A percentile compares a stretch with the other conserved stretches of the same genome.
These are phyloP conservation scores for Pseudoperonospora humuli DNA, from an alignment of 352 stramenopile genomes.

Conservation along the genomic window DNA sequence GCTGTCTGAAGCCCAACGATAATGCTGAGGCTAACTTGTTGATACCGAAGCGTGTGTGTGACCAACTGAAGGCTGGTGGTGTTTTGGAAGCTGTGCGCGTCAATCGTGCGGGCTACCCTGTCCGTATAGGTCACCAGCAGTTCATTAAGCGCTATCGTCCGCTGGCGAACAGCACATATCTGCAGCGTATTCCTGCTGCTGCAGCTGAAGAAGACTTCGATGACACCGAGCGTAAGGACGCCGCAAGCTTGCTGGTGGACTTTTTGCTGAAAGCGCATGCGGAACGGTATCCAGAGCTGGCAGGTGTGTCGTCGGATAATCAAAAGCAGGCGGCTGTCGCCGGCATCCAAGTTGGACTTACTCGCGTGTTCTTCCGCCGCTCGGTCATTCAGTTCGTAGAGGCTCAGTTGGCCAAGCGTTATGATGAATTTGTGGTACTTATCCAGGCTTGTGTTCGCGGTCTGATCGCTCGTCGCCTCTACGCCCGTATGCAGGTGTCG, in stretches of 20 bases:
- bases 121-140: slow-evolving; percentile 91
- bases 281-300: slow-evolving; percentile 51
- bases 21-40: slow-evolving; percentile 80
- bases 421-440: slow-evolving; percentile 80
- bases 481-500: slow-evolving; percentile 38
- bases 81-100: slow-evolving; percentile 99
- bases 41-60: slow-evolving; percentile 88
- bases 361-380: slow-evolving; percentile 78
- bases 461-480: slow-evolving; percentile 41
- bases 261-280: slow-evolving; percentile 68
- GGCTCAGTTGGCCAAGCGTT: slow-evolving; percentile 76
- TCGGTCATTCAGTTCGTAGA: slow-evolving; percentile 82
- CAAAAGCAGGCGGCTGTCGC: slow-evolving; percentile 39
- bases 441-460: slow-evolving; percentile 70
- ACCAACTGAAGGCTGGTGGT: slow-evolving; percentile 96
- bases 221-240: slow-evolving; percentile 40
- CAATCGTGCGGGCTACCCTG: slow-evolving; percentile 95
- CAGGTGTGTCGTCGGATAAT: slow-evolving; percentile 25
- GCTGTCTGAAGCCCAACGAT: slow-evolving; percentile 99
- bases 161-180: slow-evolving; percentile 56
- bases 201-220: slow-evolving; percentile 47
- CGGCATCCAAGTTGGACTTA: slow-evolving; percentile 72
- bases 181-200: slow-evolving; percentile 54
- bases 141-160: slow-evolving; percentile 88
- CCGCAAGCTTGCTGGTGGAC: slow-evolving; percentile 45